Conservation (phyloP, 441 rosid genomes). For the Croton laevigatus region DNA sequence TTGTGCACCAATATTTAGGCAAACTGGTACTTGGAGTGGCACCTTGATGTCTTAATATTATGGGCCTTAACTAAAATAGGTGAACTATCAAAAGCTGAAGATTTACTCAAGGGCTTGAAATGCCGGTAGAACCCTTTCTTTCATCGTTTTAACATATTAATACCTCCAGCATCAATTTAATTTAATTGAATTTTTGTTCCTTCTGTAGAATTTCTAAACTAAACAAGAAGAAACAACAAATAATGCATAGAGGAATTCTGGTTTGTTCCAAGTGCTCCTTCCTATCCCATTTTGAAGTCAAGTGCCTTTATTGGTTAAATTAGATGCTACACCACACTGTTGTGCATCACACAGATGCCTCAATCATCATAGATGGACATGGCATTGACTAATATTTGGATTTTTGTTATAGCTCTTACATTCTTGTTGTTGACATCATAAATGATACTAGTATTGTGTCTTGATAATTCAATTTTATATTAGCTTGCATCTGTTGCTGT, state of each 20-base stretch:
- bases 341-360: background rate
- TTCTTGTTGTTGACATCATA: background rate
- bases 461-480: background rate
- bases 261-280: slow-evolving; percentile 36
- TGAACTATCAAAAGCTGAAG: slow-evolving; percentile 61
- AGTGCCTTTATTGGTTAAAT: background rate
- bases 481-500: background rate
- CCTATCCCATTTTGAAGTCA: slow-evolving; percentile 1
- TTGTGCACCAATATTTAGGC: slow-evolving; percentile 34
- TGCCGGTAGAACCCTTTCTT: slow-evolving; percentile 42
- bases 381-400: background rate
- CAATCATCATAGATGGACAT: background rate
- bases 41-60: slow-evolving; percentile 67
- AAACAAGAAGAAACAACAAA: slow-evolving; percentile 73
- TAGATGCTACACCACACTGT: background rate
- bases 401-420: background rate
- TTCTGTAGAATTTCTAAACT: slow-evolving; percentile 44
- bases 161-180: slow-evolving; percentile 12
- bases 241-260: slow-evolving; percentile 63
- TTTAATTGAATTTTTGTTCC: slow-evolving; percentile 5
- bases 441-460: background rate
- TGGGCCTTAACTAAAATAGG: slow-evolving; percentile 75
- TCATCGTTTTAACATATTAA: slow-evolving; percentile 6
- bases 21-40: slow-evolving; percentile 82
- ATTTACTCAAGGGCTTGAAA: slow-evolving; percentile 59